Evolutionary conservation across 2,329 filamentous ascomycete species (phyloP), one percentile per base, ranked within the genome.

Genomic region (Penicillium griseofulvum): DNA sequence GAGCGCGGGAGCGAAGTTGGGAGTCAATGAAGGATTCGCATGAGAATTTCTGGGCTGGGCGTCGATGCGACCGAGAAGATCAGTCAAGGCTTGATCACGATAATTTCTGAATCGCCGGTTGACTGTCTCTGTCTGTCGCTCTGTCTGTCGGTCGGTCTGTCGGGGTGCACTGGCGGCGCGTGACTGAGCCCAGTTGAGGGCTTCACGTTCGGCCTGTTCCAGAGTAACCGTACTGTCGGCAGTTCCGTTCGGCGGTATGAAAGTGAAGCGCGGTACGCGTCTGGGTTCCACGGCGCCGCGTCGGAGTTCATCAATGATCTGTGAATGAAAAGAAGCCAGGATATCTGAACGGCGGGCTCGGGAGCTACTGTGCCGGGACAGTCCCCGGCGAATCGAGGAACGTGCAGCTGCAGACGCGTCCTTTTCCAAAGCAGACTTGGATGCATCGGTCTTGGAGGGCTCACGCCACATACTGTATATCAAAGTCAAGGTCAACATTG

Each of bases 311-410:
- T 74, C 69, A 24, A 65, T 54, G 19, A 64, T 59, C 22, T 63
- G 68, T 24, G 70, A 57, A 36, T 60, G 67, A 34, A 71, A 67
- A 16, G 67, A 65, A 24, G 67, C 66, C 34, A 70, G 61, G 36
- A 68, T 55, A 31, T 68, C 64, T 31, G 61, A 59, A 38, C 68
- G 64, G 52, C 68, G 69, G 57, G 65, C 58, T 34, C 66, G 63
- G 34, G 67, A 66, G 39, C 61, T 54, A 55, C 52, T 55, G 51
- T 66, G 62, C 53, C 66, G 69, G 44, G 65, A 65, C 19, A 64
- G 60, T 38, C 69, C 69, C 59, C 79, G 77, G 55, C 84, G 81
- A 57, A 87, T 86, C 39, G 81, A 72, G 37, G 82, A 85, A 66
- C 83, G 81, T 52, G 78, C 73, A 53, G 76, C 68, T 44, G 81